phyloP scores from a whole-genome alignment of 306 rosid species.

The Lupinus albus region DNA sequence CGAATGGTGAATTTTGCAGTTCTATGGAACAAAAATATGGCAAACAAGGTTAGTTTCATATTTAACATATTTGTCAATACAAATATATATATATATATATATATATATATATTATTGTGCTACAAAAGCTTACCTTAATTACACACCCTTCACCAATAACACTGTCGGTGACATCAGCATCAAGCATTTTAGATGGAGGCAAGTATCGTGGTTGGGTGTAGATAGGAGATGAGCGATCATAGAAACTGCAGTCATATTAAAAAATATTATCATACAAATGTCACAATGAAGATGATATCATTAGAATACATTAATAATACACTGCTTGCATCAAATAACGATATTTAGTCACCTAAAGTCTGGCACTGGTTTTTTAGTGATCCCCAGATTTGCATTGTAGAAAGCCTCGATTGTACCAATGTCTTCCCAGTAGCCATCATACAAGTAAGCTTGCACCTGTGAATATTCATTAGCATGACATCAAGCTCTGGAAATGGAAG shows the following conservation, averaged over 20 bases:
- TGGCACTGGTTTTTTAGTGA: slow-evolving; percentile 94
- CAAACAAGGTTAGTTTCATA: slow-evolving; percentile 36
- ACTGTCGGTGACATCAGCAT: slow-evolving; percentile 96
- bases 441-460: slow-evolving; percentile 95
- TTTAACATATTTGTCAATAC: slow-evolving; percentile 8
- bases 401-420: slow-evolving; percentile 99
- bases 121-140: slow-evolving; percentile 71
- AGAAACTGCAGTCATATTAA: slow-evolving; percentile 64
- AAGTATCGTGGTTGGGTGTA: slow-evolving; percentile 97
- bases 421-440: slow-evolving; percentile 99
- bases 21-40: slow-evolving; percentile 50
- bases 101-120: too few relatives aligned
- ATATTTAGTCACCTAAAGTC: slow-evolving; percentile 75
- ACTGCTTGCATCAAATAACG: slow-evolving; percentile 8
- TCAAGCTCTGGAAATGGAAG: slow-evolving; percentile 21
- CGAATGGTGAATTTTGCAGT: slow-evolving; percentile 95
- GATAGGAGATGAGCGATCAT: slow-evolving; percentile 97
- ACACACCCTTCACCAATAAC: slow-evolving; percentile 99
- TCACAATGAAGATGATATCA: slow-evolving; percentile 20
- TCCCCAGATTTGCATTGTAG: slow-evolving; percentile 94
- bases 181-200: slow-evolving; percentile 99
- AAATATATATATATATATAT: too few relatives aligned
- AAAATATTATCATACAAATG: slow-evolving; percentile 28
- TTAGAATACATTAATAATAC: slow-evolving; percentile 29
- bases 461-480: slow-evolving; percentile 29